phyloP scores from a whole-genome alignment of 257 asterid species.

The Thymus mandschuricus region DNA sequence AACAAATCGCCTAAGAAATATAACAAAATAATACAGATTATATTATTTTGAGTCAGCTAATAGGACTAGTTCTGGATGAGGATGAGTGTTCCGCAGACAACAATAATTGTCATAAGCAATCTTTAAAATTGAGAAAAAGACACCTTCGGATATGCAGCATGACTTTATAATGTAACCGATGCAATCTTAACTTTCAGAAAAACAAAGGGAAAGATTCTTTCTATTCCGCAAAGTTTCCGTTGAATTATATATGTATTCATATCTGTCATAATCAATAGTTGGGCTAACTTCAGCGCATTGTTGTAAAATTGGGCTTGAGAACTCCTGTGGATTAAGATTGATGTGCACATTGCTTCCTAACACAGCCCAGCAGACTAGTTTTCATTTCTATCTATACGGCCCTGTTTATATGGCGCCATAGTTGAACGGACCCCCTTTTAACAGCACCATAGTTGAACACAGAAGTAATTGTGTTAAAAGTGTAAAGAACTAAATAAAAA shows the following conservation, averaged over 20 bases:
- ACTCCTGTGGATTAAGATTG: neutral
- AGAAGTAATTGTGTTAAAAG: neutral
- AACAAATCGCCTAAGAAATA: neutral
- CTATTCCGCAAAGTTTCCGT: neutral
- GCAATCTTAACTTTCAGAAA: neutral
- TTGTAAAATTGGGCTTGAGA: neutral
- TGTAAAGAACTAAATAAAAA: neutral
- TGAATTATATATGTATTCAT: neutral
- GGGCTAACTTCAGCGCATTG: neutral
- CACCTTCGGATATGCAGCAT: neutral
- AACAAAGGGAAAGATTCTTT: neutral
- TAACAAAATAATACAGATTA: neutral
- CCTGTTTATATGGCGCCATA: no score
- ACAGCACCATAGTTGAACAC: neutral
- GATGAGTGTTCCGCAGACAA: neutral
- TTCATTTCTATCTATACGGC: neutral
- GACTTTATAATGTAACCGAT: neutral
- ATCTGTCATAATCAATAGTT: neutral
- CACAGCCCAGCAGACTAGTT: neutral
- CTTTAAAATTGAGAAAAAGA: conserved; percentile 10
- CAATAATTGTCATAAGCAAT: neutral
- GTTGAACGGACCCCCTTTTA: neutral
- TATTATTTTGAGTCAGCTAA: conserved; percentile 5
- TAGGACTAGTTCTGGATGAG: neutral
- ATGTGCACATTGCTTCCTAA: neutral